Base-by-base conservation (phyloP, 176 grass and related monocot species). In the Rhipidocladum racemiflorum region DNA sequence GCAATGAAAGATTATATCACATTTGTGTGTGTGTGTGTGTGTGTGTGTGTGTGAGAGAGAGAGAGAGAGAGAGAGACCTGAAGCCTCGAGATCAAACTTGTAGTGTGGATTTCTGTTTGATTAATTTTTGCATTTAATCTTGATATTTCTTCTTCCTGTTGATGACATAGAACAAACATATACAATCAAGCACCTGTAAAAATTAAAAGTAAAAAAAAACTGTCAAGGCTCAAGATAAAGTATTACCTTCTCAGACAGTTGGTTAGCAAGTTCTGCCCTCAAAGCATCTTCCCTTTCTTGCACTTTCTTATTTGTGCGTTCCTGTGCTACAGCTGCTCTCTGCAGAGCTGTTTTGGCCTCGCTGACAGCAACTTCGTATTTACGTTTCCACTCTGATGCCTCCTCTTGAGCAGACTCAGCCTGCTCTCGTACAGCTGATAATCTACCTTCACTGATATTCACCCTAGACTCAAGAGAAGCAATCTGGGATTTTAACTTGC, bases 381-480 rank as follows among this genome's bases (percentile, higher is more conserved):
- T 99, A 53, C 89, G 85, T 87, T 93, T 99, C 96, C 96, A 99
- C 76, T 95, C 96, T 42, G 87, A 93, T 68, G 93, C 96, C 81
- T 99, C 96, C 79, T 99, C 93, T 79, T 88, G 96, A 76, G 92
- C 93, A 55, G 96, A 99, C 49, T 91, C 92, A 45, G 93, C 92
- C 62, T 99, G 96, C 78, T 99, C 96, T 71, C 93, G 93, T 55
- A 86, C 60, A 86, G 96, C 96, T 65, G 87, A 90, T 76, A 99
- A 81, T 77, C 96, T 94, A n/a, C 96, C 91, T 84, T 99, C 96
- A 35, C 85, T 91, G 32, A 93, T 83, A 90, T 87, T 93, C n/a
- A 88, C 74, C 75, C 89, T 93, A 35, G 96, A 88, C 63, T 99
- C 92, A 25, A 99, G 71, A 68, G 85, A 81, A 82, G 89, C 75